Conservation (phyloP, 2,329 filamentous ascomycete genomes). For the Colletotrichum sansevieriae region DNA sequence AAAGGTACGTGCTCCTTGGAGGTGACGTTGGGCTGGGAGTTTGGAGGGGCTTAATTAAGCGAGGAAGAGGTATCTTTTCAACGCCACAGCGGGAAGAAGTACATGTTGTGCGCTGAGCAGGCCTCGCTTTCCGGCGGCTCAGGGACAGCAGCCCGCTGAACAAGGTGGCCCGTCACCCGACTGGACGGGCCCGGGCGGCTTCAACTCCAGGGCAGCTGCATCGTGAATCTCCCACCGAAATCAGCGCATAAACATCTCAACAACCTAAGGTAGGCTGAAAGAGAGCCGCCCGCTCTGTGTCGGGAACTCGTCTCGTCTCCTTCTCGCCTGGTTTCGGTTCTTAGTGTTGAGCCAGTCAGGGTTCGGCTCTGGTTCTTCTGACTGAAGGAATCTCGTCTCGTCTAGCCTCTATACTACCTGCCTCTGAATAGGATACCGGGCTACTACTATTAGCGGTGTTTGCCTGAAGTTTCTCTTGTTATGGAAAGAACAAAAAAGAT, state of each 20-base stretch:
- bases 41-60: not conserved
- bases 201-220: too few species aligned
- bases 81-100: not conserved
- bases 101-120: not conserved
- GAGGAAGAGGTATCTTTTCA: not conserved
- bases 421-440: too few species aligned
- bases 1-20: not conserved
- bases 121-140: slow-evolving; percentile 21
- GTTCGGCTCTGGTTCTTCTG: not conserved
- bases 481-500: too few species aligned
- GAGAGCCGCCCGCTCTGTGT: slow-evolving; percentile 22
- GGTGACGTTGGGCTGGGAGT: not conserved
- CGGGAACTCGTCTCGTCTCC: slow-evolving; percentile 36
- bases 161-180: not conserved
- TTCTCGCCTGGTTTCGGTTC: slow-evolving; percentile 22
- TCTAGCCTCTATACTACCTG: not conserved
- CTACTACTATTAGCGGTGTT: not conserved
- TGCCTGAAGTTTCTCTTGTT: not conserved
- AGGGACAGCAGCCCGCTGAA: not conserved
- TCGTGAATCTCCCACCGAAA: not conserved
- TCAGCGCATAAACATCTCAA: slow-evolving; percentile 31
- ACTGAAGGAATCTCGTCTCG: slow-evolving; percentile 20
- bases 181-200: too few species aligned
- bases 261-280: not conserved
- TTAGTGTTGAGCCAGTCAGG: not conserved